Evolutionary conservation across 1,284 basidiomycete genomes (phyloP), one percentile per base, ranked within the genome.

Genomic region (Puccinia horiana): DNA sequence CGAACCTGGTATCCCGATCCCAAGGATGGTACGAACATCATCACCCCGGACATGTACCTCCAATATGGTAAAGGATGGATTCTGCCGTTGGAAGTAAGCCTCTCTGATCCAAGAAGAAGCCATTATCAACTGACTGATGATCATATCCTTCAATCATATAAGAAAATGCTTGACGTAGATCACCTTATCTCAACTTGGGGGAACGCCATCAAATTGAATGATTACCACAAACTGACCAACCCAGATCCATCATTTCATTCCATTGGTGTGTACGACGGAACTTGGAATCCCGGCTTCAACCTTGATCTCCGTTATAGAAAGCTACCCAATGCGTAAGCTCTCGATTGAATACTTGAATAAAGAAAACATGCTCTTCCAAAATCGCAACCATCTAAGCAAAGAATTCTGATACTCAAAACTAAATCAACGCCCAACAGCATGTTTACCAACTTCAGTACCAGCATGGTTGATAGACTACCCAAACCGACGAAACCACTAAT

Each of bases 41-140:
- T 81, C 32, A 49, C 9, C 16, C 80, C 80, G 23, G 37, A 32
- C 2, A 9, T 76, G 29, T 37, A 58, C 32, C 63, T 42, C 12
- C 54, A 81, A 23, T 49, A 81, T 32, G 70, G 78, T 16, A 74
- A 75, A 65, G 80, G 80, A 47, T 81, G 80, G 80, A 61, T 81
- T 56, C 42, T 81, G 35, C 80, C 80, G 2, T 16, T 81, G 11
- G 80, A 81, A 16, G 80, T 81, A 23, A 61, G 58, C 49, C 52
- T 20, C 54, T 76, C 29, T 29, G 11, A 37, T 20, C 26, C 23
- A 14, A 40, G 42, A 44, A 61, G 16, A 0, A 18, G 2, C 8
- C 14, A n/a, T 75, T 42, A 56, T 29, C 16, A 35, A 18, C 29
- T 49, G 4, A 26, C 14, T 26, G 63, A 40, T 69, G 11, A 69